Evolutionary conservation across 2,329 filamentous ascomycete species (phyloP).

Genomic region (Penicillium frequentans): DNA sequence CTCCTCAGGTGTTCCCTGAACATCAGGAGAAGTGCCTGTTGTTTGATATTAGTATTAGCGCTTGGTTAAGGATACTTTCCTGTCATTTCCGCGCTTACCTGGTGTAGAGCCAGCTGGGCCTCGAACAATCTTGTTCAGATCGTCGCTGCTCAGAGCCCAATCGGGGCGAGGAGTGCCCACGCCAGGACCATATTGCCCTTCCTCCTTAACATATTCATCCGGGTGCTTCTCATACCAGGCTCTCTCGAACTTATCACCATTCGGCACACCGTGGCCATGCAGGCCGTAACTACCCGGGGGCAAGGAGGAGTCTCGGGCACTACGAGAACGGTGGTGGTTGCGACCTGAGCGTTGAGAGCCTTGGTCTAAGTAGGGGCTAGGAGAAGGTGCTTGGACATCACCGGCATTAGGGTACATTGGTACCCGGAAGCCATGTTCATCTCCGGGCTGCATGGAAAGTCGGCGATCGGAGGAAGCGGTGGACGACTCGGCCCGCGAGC

Average conservation of each 20-base stretch:
- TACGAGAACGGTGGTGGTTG: slow-evolving; percentile 70
- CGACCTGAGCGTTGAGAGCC: slow-evolving; percentile 49
- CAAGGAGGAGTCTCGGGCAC: slow-evolving; percentile 67
- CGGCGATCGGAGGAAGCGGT: slow-evolving; percentile 53
- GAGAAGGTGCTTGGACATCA: slow-evolving; percentile 93
- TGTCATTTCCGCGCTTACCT: slow-evolving; percentile 40
- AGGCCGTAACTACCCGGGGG: slow-evolving; percentile 92
- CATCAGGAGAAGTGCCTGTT: slow-evolving; percentile 63
- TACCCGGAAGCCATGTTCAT: slow-evolving; percentile 88
- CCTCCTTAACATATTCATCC: slow-evolving; percentile 72
- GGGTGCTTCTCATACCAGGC: slow-evolving; percentile 93
- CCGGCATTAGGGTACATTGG: slow-evolving; percentile 92
- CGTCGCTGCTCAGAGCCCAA: slow-evolving; percentile 84
- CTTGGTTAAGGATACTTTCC: background rate
- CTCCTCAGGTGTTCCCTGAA: slow-evolving; percentile 78
- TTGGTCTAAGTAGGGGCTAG: slow-evolving; percentile 58
- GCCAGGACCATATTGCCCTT: slow-evolving; percentile 63
- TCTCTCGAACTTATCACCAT: slow-evolving; percentile 81
- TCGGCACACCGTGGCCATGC: slow-evolving; percentile 77
- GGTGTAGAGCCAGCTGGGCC: slow-evolving; percentile 54
- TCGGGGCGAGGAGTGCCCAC: slow-evolving; percentile 64
- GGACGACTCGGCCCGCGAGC: slow-evolving; percentile 50
- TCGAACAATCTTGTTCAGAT: slow-evolving; percentile 85
- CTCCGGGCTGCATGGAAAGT: slow-evolving; percentile 60
- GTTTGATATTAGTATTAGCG: slow-evolving; percentile 11